Conservation (phyloP, 306 rosid species). For the Luffa aegyptiaca region DNA sequence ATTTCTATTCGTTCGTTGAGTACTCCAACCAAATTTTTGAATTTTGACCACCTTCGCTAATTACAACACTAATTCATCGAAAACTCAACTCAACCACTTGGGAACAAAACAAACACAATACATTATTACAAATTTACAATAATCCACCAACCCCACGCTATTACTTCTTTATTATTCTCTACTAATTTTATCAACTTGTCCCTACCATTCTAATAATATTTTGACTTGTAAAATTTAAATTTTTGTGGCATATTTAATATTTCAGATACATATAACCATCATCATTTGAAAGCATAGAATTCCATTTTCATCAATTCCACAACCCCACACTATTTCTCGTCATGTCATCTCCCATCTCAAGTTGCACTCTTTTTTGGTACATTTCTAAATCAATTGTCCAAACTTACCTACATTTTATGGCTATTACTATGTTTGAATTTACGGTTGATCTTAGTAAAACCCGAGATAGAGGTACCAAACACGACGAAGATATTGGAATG, state of each 20-base stretch:
- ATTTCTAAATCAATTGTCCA: no score
- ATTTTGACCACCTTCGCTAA: neutral
- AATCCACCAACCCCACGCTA: neutral
- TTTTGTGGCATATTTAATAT: no score
- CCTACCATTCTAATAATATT: neutral
- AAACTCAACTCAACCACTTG: neutral
- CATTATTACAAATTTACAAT: neutral
- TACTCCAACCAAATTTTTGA: neutral
- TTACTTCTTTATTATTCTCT: neutral
- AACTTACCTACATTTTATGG: no score
- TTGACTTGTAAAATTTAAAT: no score
- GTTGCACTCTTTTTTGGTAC: no score
- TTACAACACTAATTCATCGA: conserved; percentile 2
- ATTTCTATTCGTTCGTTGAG: neutral
- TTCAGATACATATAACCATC: no score
- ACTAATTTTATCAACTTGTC: neutral
- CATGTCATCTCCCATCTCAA: no score
- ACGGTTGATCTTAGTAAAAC: neutral
- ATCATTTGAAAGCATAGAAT: no score
- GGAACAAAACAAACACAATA: neutral
- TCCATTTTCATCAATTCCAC: no score
- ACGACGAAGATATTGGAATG: neutral
- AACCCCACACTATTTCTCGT: no score
- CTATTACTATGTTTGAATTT: no score
- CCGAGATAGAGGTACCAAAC: neutral